Base-by-base conservation (phyloP, 208 protist genomes). In the Vickermania ingenoplastis region DNA sequence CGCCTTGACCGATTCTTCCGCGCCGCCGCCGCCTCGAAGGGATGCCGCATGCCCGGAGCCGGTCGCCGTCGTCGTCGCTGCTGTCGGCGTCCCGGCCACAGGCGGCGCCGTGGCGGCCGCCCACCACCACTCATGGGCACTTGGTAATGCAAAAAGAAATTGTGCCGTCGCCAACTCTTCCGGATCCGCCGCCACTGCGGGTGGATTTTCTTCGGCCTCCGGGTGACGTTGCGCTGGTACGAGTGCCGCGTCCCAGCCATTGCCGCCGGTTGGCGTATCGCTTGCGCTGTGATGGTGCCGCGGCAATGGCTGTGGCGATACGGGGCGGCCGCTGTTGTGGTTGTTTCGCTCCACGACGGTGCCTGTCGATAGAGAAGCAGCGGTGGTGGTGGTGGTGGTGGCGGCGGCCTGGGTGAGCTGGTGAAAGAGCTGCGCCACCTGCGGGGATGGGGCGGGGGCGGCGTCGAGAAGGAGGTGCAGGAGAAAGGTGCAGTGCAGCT, bases 401-500 rank as follows among this genome's bases (percentile, higher is more conserved):
- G 7, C 11, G 11, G 36, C 11, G 7, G 36, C 36, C 36, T 45
- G 36, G 17, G 36, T 17, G 36, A 45, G 36, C 36, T 7, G 11
- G 36, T 45, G 36, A 45, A 45, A n/a, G 36, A 17, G 17, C 11
- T 7, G 11, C 11, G 17, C 11, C 36, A 17, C 17, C 17, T 7
- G 11, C 17, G 7, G 7, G 11, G 36, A 45, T 17, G 36, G 36
- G 36, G 36, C 17, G 11, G 36, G 36, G 11, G 36, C 7, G 36
- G 11, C 36, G 7, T 45, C 36, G 36, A 85, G 64, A 27, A 83
- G 52, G 49, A 69, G 71, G 53, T 79, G 66, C 23, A 93, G 72
- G 27, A 93, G 63, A 69, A 80, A 90, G 14, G 86, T 89, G 56
- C 70, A 72, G 71, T 60, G 69, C 23, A 85, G 63, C 65, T 93